Conservation (phyloP, 345 rosid genomes). For the Fremontodendron californicum region DNA sequence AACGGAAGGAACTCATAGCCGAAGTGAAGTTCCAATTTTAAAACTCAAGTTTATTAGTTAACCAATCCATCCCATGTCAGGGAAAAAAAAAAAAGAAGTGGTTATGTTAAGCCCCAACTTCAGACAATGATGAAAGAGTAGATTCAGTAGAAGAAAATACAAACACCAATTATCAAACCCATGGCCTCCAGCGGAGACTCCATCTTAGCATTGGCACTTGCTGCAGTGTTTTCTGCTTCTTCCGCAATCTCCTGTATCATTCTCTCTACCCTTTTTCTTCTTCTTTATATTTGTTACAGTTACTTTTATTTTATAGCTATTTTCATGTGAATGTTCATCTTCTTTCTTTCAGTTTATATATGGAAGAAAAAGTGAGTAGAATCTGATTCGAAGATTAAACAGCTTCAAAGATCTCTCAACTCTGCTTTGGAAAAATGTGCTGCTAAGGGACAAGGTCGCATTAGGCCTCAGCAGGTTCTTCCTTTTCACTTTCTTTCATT, state of each 20-base stretch:
- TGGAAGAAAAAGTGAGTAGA: constrained; percentile 41
- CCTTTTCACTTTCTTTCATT: background rate
- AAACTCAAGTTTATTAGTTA: background rate
- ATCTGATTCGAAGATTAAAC: constrained; percentile 32
- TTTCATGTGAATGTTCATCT: background rate
- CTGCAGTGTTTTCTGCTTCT: constrained; percentile 12
- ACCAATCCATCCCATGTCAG: background rate
- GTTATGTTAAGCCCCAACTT: background rate
- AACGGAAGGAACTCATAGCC: background rate
- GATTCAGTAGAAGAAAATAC: background rate
- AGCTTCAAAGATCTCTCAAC: constrained; percentile 59
- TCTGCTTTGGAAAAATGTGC: constrained; percentile 58
- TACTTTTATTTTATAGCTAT: background rate
- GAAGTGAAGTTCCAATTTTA: background rate
- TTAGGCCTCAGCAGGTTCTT: constrained; percentile 78
- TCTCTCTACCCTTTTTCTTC: background rate
- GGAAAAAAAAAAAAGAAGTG: background rate
- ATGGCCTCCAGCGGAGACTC: background rate
- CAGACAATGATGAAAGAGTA: background rate
- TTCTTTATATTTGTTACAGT: background rate
- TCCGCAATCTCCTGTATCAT: constrained; percentile 3
- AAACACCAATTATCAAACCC: background rate
- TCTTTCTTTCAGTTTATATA: constrained; percentile 38
- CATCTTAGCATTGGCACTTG: constrained; percentile 6
- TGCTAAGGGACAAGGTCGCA: constrained; percentile 86